Evolutionary conservation across 257 asterid genomes (phyloP), one percentile per base, ranked within the genome.

Genomic region (Solanum okadae): DNA sequence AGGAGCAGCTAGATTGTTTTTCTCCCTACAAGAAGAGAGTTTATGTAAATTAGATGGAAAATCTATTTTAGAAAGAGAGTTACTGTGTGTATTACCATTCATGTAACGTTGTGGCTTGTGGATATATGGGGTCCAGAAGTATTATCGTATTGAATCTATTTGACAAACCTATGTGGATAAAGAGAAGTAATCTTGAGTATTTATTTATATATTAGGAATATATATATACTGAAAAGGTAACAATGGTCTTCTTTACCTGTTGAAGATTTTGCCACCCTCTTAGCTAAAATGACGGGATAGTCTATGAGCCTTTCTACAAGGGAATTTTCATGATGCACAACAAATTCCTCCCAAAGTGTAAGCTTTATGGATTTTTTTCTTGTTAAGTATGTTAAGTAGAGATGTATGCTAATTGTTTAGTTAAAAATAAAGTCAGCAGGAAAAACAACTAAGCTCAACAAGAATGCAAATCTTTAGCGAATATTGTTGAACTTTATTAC

Each of bases 1-100:
- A 27, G 22, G 2, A 27, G 22, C 3, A 0, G 0, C 5, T 68
- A 1, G 0, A 68, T 29, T 68, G 3, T 68, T 27, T 6, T 0
- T 2, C 10, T 10, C 70, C 29, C 0, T 4, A 14, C 29, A 23
- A 49, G 9, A 61, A 15, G 22, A 23, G 3, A 61, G 29, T 61
- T 23, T 23, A 61, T 9, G 27, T 22, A 61, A 61, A 61, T 61
- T 23, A 6, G 2, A 61, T 61, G 14, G 5, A 23, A 23, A 61
- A 61, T 2, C 0, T 61, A 0, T 23, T 61, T 9, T 9, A 23
- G 0, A 61, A 23, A 61, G 4, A 10, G 27, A 2, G 12, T 9
- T 61, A 23, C 2, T 61, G 14, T 2, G 13, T 23, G 29, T 61
- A 61, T 61, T 9, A 22, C 29, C 14, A 61, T 61, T 61, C 13